Evolutionary conservation across 2,329 filamentous ascomycete genomes (phyloP).

Genomic region (Xylaria hypoxylon): DNA sequence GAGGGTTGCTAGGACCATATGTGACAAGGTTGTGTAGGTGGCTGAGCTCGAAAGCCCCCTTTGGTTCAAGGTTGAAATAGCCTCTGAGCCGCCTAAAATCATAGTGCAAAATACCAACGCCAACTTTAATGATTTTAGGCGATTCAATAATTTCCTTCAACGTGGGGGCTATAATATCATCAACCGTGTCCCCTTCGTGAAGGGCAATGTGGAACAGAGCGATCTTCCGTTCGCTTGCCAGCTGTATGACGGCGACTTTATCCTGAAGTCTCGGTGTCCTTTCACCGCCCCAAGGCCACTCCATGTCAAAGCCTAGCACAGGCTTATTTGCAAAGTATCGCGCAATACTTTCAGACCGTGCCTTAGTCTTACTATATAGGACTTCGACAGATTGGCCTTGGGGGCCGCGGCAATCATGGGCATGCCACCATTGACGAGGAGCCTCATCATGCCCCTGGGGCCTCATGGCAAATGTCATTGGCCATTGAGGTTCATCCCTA

Average conservation of each 20-base stretch:
- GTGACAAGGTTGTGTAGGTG: slow-evolving; percentile 42
- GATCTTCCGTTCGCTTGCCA: slow-evolving; percentile 44
- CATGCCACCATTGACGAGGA: slow-evolving; percentile 36
- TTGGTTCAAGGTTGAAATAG: slow-evolving; percentile 40
- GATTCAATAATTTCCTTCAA: slow-evolving; percentile 45
- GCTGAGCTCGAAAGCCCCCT: slow-evolving; percentile 46
- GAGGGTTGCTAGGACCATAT: slow-evolving; percentile 18
- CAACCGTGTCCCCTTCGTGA: slow-evolving; percentile 40
- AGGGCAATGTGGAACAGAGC: slow-evolving; percentile 47
- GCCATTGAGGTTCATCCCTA: slow-evolving; percentile 41
- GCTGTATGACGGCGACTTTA: slow-evolving; percentile 45
- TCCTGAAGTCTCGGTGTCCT: slow-evolving; percentile 34
- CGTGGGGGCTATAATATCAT: slow-evolving; percentile 46
- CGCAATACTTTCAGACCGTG: slow-evolving; percentile 42
- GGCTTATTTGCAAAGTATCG: slow-evolving; percentile 41
- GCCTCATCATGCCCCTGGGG: neutral
- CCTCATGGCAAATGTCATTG: slow-evolving; percentile 38
- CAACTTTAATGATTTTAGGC: slow-evolving; percentile 42
- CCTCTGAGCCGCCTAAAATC: slow-evolving; percentile 41
- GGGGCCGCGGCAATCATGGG: slow-evolving; percentile 39
- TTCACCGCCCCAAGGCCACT: slow-evolving; percentile 42
- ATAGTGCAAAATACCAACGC: slow-evolving; percentile 41
- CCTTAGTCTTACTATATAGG: slow-evolving; percentile 39
- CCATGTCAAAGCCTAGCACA: slow-evolving; percentile 49
- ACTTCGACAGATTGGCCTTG: slow-evolving; percentile 30